Evolutionary conservation across 306 rosid species (phyloP).

Genomic region (Medicago arabica): DNA sequence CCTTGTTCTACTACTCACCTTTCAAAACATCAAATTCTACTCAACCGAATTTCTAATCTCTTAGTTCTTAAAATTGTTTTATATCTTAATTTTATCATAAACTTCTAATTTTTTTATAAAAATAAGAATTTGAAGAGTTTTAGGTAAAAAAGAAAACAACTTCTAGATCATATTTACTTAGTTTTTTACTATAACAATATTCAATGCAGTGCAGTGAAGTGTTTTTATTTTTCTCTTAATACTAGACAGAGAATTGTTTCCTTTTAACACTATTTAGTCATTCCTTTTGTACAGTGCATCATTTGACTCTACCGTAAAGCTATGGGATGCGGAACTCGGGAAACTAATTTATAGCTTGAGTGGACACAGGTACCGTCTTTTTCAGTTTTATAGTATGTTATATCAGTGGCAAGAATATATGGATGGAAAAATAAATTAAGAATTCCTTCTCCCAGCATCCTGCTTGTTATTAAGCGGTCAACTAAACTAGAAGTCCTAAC

Average conservation of each 20-base stretch:
- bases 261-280: constrained; percentile 3
- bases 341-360: constrained; percentile 71
- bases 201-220: neutral
- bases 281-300: constrained; percentile 70
- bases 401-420: neutral
- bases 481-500: constrained; percentile 1
- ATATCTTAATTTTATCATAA: too few relatives aligned
- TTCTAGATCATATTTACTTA: too few relatives aligned
- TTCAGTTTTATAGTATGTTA: neutral
- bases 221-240: neutral
- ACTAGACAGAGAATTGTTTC: neutral
- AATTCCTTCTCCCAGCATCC: neutral
- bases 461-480: neutral
- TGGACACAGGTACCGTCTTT: constrained; percentile 73
- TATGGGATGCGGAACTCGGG: constrained; percentile 86
- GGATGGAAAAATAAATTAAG: neutral
- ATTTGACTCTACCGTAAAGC: constrained; percentile 87
- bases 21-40: too few relatives aligned
- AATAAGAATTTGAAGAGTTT: too few relatives aligned
- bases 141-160: too few relatives aligned
- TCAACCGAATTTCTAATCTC: too few relatives aligned
- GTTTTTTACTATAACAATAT: neutral
- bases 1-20: too few relatives aligned
- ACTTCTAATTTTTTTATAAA: too few relatives aligned
- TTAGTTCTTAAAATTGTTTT: too few relatives aligned